These are phyloP conservation scores for Colletotrichum agaves DNA, from an alignment of 2,329 filamentous ascomycete genomes.

Conservation along the genomic window DNA sequence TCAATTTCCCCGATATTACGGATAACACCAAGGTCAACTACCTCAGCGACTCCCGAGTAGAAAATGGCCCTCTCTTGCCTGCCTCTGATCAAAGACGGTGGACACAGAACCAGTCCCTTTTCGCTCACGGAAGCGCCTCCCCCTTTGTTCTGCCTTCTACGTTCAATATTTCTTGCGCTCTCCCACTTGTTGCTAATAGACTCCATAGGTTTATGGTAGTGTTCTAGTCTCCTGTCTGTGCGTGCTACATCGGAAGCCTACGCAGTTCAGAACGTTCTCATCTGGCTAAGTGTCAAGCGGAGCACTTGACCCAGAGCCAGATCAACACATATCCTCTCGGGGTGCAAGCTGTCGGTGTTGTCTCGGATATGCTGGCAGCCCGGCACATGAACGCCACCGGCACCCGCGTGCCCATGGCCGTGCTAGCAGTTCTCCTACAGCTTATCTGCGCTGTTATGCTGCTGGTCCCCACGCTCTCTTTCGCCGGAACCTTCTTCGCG, in stretches of 20 bases:
- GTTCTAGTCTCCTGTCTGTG: constrained; percentile 48
- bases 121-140: constrained; percentile 41
- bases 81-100: constrained; percentile 42
- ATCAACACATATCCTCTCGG: constrained; percentile 53
- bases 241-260: constrained; percentile 49
- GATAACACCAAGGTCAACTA: constrained; percentile 50
- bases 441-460: constrained; percentile 48
- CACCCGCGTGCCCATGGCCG: constrained; percentile 47
- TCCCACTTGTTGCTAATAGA: background rate
- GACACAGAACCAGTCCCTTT: constrained; percentile 40
- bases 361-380: constrained; percentile 47
- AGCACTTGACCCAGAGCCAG: constrained; percentile 43
- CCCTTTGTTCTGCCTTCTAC: constrained; percentile 39
- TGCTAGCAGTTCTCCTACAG: constrained; percentile 47
- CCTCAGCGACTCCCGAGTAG: constrained; percentile 42
- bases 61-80: constrained; percentile 53
- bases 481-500: constrained; percentile 43
- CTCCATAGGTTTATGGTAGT: constrained; percentile 44
- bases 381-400: constrained; percentile 51
- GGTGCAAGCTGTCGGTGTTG: constrained; percentile 48
- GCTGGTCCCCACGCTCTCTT: constrained; percentile 44
- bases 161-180: constrained; percentile 29
- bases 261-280: constrained; percentile 42
- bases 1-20: constrained; percentile 62
- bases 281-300: constrained; percentile 44